Percentiles rank a stretch among this genome's conserved stretches.
Evolutionary conservation across 73 alveolate genomes (phyloP).

Genomic region (Urostyla sp.): DNA sequence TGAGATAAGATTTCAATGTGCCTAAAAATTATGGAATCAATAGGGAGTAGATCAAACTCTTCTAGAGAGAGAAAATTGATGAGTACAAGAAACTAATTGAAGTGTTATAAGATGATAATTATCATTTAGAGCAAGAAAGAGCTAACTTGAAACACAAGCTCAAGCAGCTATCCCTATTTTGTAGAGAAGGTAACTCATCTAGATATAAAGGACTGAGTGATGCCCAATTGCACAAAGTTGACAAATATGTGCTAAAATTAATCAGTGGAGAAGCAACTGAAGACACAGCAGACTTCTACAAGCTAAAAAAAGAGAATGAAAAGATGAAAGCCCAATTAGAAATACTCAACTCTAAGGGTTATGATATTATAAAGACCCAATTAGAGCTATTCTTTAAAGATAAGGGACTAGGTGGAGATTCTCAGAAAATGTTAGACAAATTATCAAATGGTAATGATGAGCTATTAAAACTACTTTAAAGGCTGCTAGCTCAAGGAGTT

Average conservation of each 20-base stretch:
- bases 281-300: constrained; percentile 55
- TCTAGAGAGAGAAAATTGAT: constrained; percentile 92
- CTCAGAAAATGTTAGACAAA: constrained; percentile 30
- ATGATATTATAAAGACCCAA: constrained; percentile 32
- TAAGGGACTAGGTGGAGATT: constrained; percentile 14
- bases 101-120: constrained; percentile 92
- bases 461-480: constrained; percentile 22
- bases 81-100: constrained; percentile 94
- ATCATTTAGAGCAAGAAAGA: constrained; percentile 95
- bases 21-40: constrained; percentile 95
- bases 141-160: constrained; percentile 85
- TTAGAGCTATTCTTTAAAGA: constrained; percentile 60
- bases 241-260: constrained; percentile 59
- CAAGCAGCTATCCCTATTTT: constrained; percentile 33
- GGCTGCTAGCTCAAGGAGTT: background rate
- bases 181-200: background rate
- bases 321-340: constrained; percentile 68
- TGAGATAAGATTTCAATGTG: constrained; percentile 94
- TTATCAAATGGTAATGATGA: constrained; percentile 45
- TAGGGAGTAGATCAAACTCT: constrained; percentile 87
- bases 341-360: constrained; percentile 61
- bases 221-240: constrained; percentile 59
- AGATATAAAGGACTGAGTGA: constrained; percentile 61
- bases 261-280: constrained; percentile 57
- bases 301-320: constrained; percentile 62